Conservation (phyloP, 345 rosid species). For the Brassica napus region Da-Ae NC_063448.1:36958501-36959000, state of each 20-base stretch:
- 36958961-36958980: conserved; percentile 42
- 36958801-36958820: conserved; percentile 64
- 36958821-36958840: conserved; percentile 64
- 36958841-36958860: conserved; percentile 43
- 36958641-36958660: conserved; percentile 98
- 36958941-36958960: conserved; percentile 44
- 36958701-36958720: conserved; percentile 99
- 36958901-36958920: conserved; percentile 54
- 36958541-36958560: conserved; percentile 31
- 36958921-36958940: conserved; percentile 18
- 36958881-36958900: conserved; percentile 47
- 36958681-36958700: conserved; percentile 83
- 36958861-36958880: conserved; percentile 56
- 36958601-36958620: neutral
- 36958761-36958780: conserved; percentile 79
- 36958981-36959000: conserved; percentile 45
- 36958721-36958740: conserved; percentile 97
- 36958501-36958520: conserved; percentile 82
- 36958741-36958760: conserved; percentile 91
- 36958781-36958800: conserved; percentile 87
- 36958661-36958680: conserved; percentile 92
- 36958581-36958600: neutral
- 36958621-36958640: conserved; percentile 72
- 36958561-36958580: neutral
- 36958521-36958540: conserved; percentile 97